These are phyloP conservation scores for Podospora fimiseda DNA, from an alignment of 495 filamentous ascomycete species.

Conservation along the genomic window DNA sequence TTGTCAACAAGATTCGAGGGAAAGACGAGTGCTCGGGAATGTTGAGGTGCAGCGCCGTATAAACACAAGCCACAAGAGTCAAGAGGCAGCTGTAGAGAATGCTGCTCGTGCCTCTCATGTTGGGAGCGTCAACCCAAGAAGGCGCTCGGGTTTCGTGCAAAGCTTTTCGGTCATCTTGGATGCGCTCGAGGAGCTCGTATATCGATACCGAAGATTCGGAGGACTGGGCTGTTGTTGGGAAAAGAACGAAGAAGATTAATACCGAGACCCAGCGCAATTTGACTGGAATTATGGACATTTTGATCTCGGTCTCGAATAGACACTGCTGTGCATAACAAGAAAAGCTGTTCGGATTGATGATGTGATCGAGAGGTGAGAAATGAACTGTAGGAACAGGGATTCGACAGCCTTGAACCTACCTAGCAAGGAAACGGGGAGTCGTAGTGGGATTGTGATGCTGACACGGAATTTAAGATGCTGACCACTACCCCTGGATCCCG, in stretches of 20 bases:
- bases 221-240: not conserved
- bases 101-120: not conserved
- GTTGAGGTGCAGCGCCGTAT: conserved; percentile 14
- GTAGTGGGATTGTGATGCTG: no score
- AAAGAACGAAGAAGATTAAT: not conserved
- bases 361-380: no score
- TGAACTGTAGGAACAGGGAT: no score
- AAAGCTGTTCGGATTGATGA: no score
- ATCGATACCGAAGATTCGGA: not conserved
- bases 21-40: conserved; percentile 8
- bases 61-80: conserved; percentile 5
- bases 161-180: not conserved
- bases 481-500: no score
- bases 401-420: no score
- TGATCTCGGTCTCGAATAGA: no score
- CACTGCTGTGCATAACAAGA: no score
- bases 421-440: no score
- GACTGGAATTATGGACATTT: no score
- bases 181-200: not conserved
- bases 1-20: not conserved
- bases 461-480: no score
- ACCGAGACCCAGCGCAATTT: no score
- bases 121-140: not conserved
- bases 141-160: not conserved
- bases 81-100: conserved; percentile 5